A percentile compares a stretch with the other conserved stretches of the same genome.
Conservation (phyloP, 345 rosid genomes). For the Xanthoceras sorbifolium region DNA sequence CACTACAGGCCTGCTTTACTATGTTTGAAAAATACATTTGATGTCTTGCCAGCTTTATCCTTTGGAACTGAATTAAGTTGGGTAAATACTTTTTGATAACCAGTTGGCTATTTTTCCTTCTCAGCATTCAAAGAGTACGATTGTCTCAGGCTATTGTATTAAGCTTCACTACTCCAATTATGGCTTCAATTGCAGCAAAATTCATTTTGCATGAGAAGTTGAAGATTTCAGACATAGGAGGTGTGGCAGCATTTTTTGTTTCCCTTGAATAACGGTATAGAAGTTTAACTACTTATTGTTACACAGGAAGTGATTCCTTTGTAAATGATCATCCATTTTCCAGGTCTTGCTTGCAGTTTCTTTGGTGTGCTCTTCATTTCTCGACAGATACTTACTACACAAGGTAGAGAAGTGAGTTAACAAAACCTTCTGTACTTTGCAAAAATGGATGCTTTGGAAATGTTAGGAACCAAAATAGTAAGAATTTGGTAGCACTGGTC, state of each 20-base stretch:
- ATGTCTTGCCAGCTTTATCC: conserved; percentile 6
- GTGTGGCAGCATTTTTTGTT: conserved; percentile 33
- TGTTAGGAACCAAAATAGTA: conserved; percentile 8
- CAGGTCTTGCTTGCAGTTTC: conserved; percentile 94
- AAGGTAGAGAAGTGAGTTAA: conserved; percentile 96
- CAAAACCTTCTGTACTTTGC: conserved; percentile 40
- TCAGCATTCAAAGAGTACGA: conserved; percentile 85
- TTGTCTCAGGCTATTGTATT: conserved; percentile 71
- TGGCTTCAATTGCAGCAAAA: conserved; percentile 78
- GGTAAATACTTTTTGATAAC: conserved; percentile 14
- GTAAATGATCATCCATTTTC: conserved; percentile 27
- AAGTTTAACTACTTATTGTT: conserved; percentile 11
- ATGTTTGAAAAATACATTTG: conserved; percentile 4
- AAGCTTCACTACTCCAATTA: conserved; percentile 77
- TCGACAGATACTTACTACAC: conserved; percentile 63
- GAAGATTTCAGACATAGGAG: conserved; percentile 76
- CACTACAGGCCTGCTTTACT: neutral
- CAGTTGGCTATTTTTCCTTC: conserved; percentile 24
- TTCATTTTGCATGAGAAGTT: conserved; percentile 70
- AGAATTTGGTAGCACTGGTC: neutral
- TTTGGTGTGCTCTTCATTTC: conserved; percentile 82
- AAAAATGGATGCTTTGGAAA: conserved; percentile 8
- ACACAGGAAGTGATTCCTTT: conserved; percentile 23
- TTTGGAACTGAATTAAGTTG: conserved; percentile 13
- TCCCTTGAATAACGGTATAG: conserved; percentile 15